Base-by-base conservation (phyloP, 495 filamentous ascomycete genomes). In the Aspergillus taichungensis region DNA sequence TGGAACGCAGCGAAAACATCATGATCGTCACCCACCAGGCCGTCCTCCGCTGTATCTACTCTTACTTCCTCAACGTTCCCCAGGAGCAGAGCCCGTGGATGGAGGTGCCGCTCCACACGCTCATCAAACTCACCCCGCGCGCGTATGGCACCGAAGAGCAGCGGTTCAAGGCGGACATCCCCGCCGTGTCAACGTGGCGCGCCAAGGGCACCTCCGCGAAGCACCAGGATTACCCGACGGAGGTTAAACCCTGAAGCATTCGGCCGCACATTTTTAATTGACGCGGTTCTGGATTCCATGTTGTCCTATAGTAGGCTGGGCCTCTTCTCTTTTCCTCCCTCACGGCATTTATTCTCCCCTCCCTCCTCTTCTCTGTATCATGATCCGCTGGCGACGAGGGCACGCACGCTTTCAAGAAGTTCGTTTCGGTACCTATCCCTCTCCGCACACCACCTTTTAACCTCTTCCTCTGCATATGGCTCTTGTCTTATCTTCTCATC, bases 11-110 rank as follows among this genome's bases (percentile, higher is more conserved):
- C 53, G 92, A 96, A 61, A 91, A 98, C 56, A 94, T 98, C 50
- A 83, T 98, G 44, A 95, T 98, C 56, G 89, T 98, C 37, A 96
- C 92, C 6, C 92, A 98, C 62, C 92, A 98, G 63, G 92, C 92
- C 3, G 90, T 98, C 14, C 72, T 98, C 44, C 79, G 92, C 42
- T 98, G 92, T 68, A 96, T 98, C 52, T 97, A 97, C 59, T 84
- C 92, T 6, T 98, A 98, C 61, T 98, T 96, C 65, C 94, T 96
- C 84, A 94, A 96, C 53, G 83, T 90, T 37, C 82, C 85, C 13
- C 91, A 96, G 64, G 87, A 92, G 55, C 74, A 83, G 59, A 88
- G 83, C 43, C 92, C 92, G n/a, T 98, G 92, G 92, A 94, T 97
- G 82, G 88, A 86, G 51, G 86, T 90, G 4, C 92, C 92, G 5